These are phyloP conservation scores for Chaetothyriales sp. DNA, from an alignment of 2,329 filamentous ascomycete genomes.

Conservation along the genomic window DNA sequence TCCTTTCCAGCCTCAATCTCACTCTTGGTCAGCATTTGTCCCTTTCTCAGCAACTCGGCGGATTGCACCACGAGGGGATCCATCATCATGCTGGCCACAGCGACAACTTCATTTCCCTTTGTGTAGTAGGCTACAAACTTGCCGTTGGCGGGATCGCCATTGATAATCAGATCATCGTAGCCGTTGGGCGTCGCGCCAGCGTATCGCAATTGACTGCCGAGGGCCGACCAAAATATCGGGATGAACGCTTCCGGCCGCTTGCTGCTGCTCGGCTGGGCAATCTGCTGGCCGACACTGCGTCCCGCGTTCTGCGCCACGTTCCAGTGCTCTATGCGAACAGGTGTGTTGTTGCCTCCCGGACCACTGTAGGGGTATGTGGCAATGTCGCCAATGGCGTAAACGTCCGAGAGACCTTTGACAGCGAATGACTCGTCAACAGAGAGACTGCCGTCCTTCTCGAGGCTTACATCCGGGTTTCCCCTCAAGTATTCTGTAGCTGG, in stretches of 20 bases:
- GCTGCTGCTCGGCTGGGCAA: slow-evolving; percentile 47
- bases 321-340: slow-evolving; percentile 90
- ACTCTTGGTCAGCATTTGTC: slow-evolving; percentile 70
- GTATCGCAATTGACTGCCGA: slow-evolving; percentile 81
- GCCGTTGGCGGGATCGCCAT: slow-evolving; percentile 60
- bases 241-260: slow-evolving; percentile 58
- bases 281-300: slow-evolving; percentile 62
- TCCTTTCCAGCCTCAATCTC: slow-evolving; percentile 48
- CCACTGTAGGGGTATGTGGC: slow-evolving; percentile 90
- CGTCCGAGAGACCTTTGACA: slow-evolving; percentile 61
- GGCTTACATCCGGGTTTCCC: slow-evolving; percentile 52
- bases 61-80: slow-evolving; percentile 76
- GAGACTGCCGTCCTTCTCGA: slow-evolving; percentile 77
- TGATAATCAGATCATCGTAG: slow-evolving; percentile 72
- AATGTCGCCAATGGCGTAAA: slow-evolving; percentile 91
- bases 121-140: slow-evolving; percentile 86
- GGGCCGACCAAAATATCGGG: slow-evolving; percentile 91
- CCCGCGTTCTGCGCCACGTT: slow-evolving; percentile 88
- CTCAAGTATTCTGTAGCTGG: slow-evolving; percentile 75
- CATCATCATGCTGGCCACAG: slow-evolving; percentile 78
- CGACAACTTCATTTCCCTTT: slow-evolving; percentile 73
- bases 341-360: slow-evolving; percentile 61
- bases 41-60: slow-evolving; percentile 69
- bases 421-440: slow-evolving; percentile 67
- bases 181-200: slow-evolving; percentile 74